A percentile compares a stretch with the other conserved stretches of the same genome.
Evolutionary conservation across 1,284 basidiomycete species (phyloP).

Genomic region (Psilocybe mexicana): DNA sequence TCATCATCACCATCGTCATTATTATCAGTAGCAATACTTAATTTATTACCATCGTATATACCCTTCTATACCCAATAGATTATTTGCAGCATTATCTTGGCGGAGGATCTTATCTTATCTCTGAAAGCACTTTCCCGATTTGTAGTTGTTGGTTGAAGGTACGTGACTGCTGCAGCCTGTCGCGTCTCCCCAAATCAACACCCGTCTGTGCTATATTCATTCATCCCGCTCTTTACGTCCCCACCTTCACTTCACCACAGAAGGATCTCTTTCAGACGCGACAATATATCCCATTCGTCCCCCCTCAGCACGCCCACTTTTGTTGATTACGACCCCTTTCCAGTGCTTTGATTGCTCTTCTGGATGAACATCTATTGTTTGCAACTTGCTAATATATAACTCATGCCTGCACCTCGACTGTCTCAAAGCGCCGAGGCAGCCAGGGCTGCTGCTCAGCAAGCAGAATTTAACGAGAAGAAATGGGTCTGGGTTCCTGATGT

Average conservation of each 20-base stretch:
- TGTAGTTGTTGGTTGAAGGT: slow-evolving; percentile 25
- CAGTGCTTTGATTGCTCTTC: neutral
- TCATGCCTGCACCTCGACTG: slow-evolving; percentile 38
- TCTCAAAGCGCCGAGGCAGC: slow-evolving; percentile 74
- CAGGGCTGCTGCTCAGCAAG: slow-evolving; percentile 82
- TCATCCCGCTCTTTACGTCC: slow-evolving; percentile 1
- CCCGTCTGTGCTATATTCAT: slow-evolving; percentile 3
- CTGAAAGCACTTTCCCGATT: slow-evolving; percentile 16
- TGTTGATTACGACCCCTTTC: neutral
- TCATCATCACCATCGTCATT: neutral
- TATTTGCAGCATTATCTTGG: no score
- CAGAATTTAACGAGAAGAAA: slow-evolving; percentile 96
- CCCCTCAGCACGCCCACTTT: neutral
- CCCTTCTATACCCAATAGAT: no score
- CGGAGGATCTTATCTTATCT: slow-evolving; percentile 21
- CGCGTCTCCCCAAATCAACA: slow-evolving; percentile 11
- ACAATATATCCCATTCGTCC: neutral
- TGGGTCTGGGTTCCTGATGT: slow-evolving; percentile 96
- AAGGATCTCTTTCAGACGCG: neutral
- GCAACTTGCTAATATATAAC: slow-evolving; percentile 6
- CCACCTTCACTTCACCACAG: neutral
- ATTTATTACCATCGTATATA: neutral
- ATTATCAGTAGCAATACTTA: neutral
- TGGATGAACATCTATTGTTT: slow-evolving; percentile 5
- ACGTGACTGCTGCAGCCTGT: slow-evolving; percentile 17